Conservation (phyloP, 1,284 basidiomycete species). For the Lignosus rhinocerotis region DNA sequence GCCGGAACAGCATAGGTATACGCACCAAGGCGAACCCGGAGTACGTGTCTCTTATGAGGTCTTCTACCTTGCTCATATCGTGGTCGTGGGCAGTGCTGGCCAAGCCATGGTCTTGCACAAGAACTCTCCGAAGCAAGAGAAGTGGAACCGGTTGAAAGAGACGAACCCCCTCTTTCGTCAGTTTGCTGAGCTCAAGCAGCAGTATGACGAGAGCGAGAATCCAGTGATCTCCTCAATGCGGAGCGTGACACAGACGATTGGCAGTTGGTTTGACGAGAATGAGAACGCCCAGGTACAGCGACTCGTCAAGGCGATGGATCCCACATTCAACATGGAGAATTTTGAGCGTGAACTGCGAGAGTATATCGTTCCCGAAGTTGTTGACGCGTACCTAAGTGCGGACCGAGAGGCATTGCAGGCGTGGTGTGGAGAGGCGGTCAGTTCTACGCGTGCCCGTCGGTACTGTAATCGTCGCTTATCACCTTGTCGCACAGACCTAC, state of each 20-base stretch:
- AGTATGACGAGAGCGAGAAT: conserved; percentile 94
- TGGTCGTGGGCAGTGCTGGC: conserved; percentile 64
- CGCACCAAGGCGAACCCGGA: conserved; percentile 74
- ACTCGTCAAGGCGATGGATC: conserved; percentile 86
- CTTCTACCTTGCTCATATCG: not conserved
- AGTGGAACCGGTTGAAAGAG: conserved; percentile 75
- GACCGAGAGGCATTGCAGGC: conserved; percentile 83
- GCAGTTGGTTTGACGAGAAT: conserved; percentile 94
- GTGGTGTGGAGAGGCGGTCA: conserved; percentile 96
- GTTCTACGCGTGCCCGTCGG: conserved; percentile 33
- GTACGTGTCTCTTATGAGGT: conserved; percentile 46
- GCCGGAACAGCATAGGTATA: conserved; percentile 54
- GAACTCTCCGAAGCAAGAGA: conserved; percentile 73
- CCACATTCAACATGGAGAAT: conserved; percentile 80
- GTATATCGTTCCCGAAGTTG: conserved; percentile 97
- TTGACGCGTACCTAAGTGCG: conserved; percentile 92
- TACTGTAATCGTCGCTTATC: not conserved
- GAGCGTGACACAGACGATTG: conserved; percentile 82
- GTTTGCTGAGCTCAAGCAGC: conserved; percentile 61
- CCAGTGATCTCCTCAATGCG: conserved; percentile 84
- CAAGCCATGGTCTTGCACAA: conserved; percentile 83
- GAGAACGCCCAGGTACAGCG: conserved; percentile 94
- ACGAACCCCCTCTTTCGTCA: conserved; percentile 72
- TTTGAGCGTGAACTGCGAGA: conserved; percentile 93
- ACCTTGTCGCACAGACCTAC: conserved; percentile 65